Evolutionary conservation across 371 early-diverging fungal genomes (phyloP).

Genomic region (Apophysomyces ossiformis): DNA sequence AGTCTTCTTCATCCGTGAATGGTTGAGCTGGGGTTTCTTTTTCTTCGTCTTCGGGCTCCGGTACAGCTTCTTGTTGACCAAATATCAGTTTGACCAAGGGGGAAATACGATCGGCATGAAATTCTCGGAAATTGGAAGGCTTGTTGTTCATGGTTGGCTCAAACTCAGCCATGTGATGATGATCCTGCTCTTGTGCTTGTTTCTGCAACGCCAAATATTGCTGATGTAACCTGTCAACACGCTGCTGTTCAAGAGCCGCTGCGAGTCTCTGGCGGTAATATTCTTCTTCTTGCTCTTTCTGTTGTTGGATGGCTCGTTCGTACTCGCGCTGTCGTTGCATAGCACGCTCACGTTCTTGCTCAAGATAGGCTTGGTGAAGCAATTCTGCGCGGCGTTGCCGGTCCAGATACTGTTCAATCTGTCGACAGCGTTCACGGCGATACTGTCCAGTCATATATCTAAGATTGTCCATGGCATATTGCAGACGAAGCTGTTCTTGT

Average conservation of each 20-base stretch:
- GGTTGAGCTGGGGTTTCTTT: conserved; percentile 1
- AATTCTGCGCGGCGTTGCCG: not conserved
- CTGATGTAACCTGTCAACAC: conserved; percentile 13
- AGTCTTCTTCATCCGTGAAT: not conserved
- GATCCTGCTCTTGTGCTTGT: not conserved
- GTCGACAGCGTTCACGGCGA: conserved; percentile 26
- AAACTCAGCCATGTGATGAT: not conserved
- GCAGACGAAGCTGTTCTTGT: conserved; percentile 19
- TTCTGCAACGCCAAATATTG: not conserved
- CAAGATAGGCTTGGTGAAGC: not conserved
- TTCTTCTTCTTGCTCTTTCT: conserved; percentile 17
- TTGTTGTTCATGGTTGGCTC: not conserved
- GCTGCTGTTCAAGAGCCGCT: conserved; percentile 26
- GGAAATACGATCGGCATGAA: not conserved
- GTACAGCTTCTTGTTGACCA: conserved; percentile 9
- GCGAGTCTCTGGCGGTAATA: conserved; percentile 22
- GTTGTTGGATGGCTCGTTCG: not conserved
- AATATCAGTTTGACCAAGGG: not conserved
- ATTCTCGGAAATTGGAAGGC: not conserved
- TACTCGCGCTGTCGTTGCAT: conserved; percentile 10
- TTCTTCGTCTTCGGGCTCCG: conserved; percentile 3
- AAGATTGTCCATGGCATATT: conserved; percentile 23
- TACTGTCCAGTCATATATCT: conserved; percentile 22
- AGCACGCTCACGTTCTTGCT: conserved; percentile 11
- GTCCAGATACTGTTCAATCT: conserved; percentile 7